phyloP scores from a whole-genome alignment of 2,329 filamentous ascomycete genomes.

The Dactylellina haptotyla region DNA sequence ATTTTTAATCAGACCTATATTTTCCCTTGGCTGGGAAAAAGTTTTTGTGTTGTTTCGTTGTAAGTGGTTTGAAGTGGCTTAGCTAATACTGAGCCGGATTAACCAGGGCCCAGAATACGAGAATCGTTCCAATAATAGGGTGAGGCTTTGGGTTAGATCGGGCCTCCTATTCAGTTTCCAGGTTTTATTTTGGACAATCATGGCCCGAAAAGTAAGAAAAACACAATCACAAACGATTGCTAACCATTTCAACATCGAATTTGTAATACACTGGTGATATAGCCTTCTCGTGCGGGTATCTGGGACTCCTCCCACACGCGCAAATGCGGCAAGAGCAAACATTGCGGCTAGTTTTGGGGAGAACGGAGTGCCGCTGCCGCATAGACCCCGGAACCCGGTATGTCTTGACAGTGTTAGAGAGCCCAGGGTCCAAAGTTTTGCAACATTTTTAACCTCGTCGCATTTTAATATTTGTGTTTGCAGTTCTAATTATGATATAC shows the following conservation, averaged over 20 bases:
- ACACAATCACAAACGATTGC: too few relatives aligned
- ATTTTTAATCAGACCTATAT: slow-evolving; percentile 1
- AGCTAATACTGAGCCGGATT: slow-evolving; percentile 46
- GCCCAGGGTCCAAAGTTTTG: slow-evolving; percentile 19
- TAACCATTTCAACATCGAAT: neutral
- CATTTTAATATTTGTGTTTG: slow-evolving; percentile 42
- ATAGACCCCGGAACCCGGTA: slow-evolving; percentile 32
- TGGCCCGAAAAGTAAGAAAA: slow-evolving; percentile 1
- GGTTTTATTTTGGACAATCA: slow-evolving; percentile 23
- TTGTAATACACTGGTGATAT: slow-evolving; percentile 14
- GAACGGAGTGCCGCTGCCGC: slow-evolving; percentile 46
- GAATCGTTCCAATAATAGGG: slow-evolving; percentile 52
- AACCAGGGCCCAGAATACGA: slow-evolving; percentile 45
- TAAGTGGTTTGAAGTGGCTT: slow-evolving; percentile 44
- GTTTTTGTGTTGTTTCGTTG: slow-evolving; percentile 52
- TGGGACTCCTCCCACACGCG: slow-evolving; percentile 4
- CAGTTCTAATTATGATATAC: slow-evolving; percentile 10
- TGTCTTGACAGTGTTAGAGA: neutral
- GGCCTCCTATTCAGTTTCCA: slow-evolving; percentile 22
- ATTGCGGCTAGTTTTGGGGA: slow-evolving; percentile 2
- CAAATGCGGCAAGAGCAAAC: slow-evolving; percentile 33
- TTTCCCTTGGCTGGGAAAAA: too few relatives aligned
- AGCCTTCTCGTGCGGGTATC: neutral
- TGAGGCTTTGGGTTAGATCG: slow-evolving; percentile 35
- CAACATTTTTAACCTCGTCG: slow-evolving; percentile 20